These are phyloP conservation scores for Wickerhamiella sergipiensis DNA, from an alignment of 805 yeast genomes.

Conservation along the genomic window DNA sequence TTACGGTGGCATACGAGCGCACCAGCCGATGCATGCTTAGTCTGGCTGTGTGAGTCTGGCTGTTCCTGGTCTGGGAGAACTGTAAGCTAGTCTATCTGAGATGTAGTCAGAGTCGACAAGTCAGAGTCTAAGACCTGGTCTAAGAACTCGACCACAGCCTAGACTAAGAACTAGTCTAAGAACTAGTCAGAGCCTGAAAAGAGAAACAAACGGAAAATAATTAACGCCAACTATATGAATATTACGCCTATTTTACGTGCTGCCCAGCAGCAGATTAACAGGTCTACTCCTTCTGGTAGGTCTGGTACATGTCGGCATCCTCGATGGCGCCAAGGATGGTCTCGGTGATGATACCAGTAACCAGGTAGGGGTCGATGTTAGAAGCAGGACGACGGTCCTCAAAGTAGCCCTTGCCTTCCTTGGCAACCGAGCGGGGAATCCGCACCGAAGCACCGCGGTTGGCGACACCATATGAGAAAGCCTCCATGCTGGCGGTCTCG, in stretches of 20 bases:
- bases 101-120: too few relatives aligned
- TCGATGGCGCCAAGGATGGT: constrained; percentile 90
- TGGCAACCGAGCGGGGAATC: constrained; percentile 97
- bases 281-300: constrained; percentile 8
- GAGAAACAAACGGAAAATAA: neutral
- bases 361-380: constrained; percentile 97
- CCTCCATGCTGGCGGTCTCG: constrained; percentile 90
- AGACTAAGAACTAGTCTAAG: too few relatives aligned
- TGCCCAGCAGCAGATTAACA: neutral
- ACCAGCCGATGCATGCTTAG: neutral
- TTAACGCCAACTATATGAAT: neutral
- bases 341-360: constrained; percentile 96
- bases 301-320: constrained; percentile 67
- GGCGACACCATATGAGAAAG: constrained; percentile 94
- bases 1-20: neutral
- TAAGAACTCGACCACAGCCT: too few relatives aligned
- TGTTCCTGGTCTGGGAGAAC: too few relatives aligned
- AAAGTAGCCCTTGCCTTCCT: constrained; percentile 95
- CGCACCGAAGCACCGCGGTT: constrained; percentile 99
- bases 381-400: constrained; percentile 99
- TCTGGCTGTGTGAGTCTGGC: too few relatives aligned
- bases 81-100: too few relatives aligned
- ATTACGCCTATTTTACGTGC: neutral
- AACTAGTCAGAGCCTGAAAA: too few relatives aligned
- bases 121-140: too few relatives aligned